Base-by-base conservation (phyloP, 495 filamentous ascomycete species). In the Xylaria flabelliformis region DNA sequence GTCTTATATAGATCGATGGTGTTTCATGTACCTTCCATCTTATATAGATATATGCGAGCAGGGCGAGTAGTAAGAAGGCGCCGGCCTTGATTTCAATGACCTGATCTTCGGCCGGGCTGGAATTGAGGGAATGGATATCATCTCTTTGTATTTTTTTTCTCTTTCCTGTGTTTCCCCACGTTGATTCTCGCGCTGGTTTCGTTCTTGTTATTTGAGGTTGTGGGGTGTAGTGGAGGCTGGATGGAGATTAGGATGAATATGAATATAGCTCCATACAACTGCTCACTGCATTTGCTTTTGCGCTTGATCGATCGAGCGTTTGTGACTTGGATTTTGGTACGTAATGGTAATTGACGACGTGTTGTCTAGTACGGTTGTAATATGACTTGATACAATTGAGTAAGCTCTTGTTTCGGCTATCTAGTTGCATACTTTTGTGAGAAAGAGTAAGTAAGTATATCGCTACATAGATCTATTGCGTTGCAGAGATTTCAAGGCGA, bases 1-100 rank as follows among this genome's bases (percentile, higher is more conserved):
- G 36, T 70, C 56, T 36, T 29, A 19, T 62, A 36, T 69, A 62
- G 53, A 50, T 61, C 15, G 26, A 21, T 32, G 63, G 29, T 50
- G 26, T 9, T 59, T 12, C 13, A 34, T 48, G 29, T 69, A 50
- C 42, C 17, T 29, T 41, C 34, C 7, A 12, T 41, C 55, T 56
- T 21, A 12, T 58, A 46, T 48, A 69, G 51, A 48, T 59, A 21
- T 39, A 34, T 29, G 26, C 9, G 66, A 34, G 34, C 56, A 29
- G 55, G 48, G 44, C 58, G 13, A 42, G 65, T 64, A 64, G 39
- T 50, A 64, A 64, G 61, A 64, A 67, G 29, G 50, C 34, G 50
- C 56, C 21, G 39, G 21, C n/a, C 61, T 46, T 24, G 26, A 24
- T 21, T 24, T 59, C 29, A 62, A 19, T 64, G 39, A 29, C 15